These are phyloP conservation scores for Solanum bulbocastanum DNA, from an alignment of 257 asterid genomes.

Conservation along the genomic window DNA sequence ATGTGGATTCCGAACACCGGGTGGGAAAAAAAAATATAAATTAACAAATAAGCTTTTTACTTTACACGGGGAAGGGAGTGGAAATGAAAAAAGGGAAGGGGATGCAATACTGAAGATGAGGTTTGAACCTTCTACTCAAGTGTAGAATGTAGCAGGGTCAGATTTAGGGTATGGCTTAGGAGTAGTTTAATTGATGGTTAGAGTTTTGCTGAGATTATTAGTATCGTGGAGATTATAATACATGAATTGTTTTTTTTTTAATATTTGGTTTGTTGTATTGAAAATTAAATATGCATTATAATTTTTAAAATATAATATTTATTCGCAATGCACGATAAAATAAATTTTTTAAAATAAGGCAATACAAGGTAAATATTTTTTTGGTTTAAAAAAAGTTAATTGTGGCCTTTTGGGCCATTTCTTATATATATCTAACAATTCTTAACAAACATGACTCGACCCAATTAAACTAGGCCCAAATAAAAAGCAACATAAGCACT, in stretches of 20 bases:
- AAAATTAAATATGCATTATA: not conserved
- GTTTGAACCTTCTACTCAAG: not conserved
- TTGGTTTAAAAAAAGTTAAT: too few species aligned
- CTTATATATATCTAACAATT: too few species aligned
- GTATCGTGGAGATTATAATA: not conserved
- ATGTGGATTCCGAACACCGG: too few species aligned
- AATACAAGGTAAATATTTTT: not conserved
- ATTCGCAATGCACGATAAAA: not conserved
- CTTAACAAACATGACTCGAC: too few species aligned
- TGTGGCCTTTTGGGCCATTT: too few species aligned
- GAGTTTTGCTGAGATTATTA: not conserved
- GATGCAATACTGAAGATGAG: not conserved
- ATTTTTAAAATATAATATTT: too few species aligned
- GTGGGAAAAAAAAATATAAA: not conserved
- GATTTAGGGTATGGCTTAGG: not conserved
- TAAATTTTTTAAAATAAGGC: not conserved
- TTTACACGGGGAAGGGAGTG: not conserved
- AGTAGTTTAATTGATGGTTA: not conserved
- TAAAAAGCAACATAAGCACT: too few species aligned
- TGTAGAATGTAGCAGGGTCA: not conserved
- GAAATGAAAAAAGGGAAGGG: not conserved
- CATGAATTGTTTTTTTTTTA: too few species aligned
- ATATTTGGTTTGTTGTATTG: not conserved
- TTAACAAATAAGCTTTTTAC: not conserved
- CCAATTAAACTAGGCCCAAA: too few species aligned